phyloP scores from a whole-genome alignment of 495 filamentous ascomycete species.

The Halenospora varia region DNA sequence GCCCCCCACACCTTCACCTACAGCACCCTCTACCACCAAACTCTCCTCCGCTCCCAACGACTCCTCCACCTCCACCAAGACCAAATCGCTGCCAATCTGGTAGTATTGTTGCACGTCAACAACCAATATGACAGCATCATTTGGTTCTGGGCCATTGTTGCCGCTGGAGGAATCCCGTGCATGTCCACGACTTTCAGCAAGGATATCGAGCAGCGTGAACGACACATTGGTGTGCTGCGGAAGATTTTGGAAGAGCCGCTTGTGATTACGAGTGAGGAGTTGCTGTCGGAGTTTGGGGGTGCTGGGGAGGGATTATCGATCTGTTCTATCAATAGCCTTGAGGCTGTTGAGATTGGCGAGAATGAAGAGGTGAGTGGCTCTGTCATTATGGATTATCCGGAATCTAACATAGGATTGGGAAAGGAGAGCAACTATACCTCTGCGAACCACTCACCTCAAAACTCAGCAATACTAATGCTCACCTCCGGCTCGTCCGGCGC shows the following conservation, averaged over 20 bases:
- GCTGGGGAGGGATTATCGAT: neutral
- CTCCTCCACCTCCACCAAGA: neutral
- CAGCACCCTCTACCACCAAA: neutral
- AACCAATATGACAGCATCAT: constrained; percentile 34
- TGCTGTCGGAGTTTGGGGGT: constrained; percentile 1
- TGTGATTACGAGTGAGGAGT: constrained; percentile 8
- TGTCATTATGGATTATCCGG: neutral
- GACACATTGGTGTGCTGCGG: constrained; percentile 28
- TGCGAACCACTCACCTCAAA: neutral
- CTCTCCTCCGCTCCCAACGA: neutral
- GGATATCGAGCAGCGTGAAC: constrained; percentile 27
- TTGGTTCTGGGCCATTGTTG: constrained; percentile 43
- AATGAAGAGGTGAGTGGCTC: neutral
- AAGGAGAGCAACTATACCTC: neutral
- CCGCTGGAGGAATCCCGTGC: constrained; percentile 36
- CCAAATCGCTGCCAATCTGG: neutral
- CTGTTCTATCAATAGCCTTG: neutral
- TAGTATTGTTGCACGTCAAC: constrained; percentile 37
- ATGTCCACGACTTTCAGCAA: constrained; percentile 36
- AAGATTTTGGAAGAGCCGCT: constrained; percentile 6
- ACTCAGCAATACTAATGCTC: constrained; percentile 43
- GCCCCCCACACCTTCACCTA: neutral
- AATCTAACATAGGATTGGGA: neutral
- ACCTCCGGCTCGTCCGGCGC: constrained; percentile 56
- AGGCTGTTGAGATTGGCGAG: neutral